These are phyloP conservation scores for Boeremia exigua DNA, from an alignment of 2,329 filamentous ascomycete genomes.

Conservation along the genomic window DNA sequence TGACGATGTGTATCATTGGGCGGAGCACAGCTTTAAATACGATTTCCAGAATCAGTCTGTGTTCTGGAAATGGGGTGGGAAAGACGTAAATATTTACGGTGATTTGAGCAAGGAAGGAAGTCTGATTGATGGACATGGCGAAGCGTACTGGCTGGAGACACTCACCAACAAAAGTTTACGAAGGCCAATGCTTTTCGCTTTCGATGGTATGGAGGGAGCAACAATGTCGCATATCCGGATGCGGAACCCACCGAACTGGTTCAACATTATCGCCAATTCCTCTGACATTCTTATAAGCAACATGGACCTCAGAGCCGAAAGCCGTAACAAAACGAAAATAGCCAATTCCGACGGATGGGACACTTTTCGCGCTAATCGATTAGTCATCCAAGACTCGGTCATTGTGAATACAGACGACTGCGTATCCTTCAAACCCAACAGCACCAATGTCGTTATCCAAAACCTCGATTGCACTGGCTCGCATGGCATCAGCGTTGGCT, in stretches of 20 bases:
- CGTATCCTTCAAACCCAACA: slow-evolving; percentile 71
- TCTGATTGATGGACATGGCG: slow-evolving; percentile 62
- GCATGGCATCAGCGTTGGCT: slow-evolving; percentile 72
- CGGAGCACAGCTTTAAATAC: slow-evolving; percentile 64
- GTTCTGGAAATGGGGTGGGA: slow-evolving; percentile 67
- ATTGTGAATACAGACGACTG: slow-evolving; percentile 64
- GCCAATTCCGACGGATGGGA: slow-evolving; percentile 53
- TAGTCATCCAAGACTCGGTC: slow-evolving; percentile 68
- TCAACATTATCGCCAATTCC: slow-evolving; percentile 57
- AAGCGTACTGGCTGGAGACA: slow-evolving; percentile 51
- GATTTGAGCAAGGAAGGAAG: slow-evolving; percentile 51
- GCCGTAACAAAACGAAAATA: not conserved
- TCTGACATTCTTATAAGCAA: slow-evolving; percentile 48
- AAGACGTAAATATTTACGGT: slow-evolving; percentile 68
- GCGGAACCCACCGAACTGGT: slow-evolving; percentile 17
- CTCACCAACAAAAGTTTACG: slow-evolving; percentile 50
- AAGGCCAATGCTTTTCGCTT: slow-evolving; percentile 55
- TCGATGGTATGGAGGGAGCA: slow-evolving; percentile 10
- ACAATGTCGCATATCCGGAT: slow-evolving; percentile 2
- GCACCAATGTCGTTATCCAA: slow-evolving; percentile 68
- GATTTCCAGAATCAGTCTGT: slow-evolving; percentile 66
- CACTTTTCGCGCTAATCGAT: slow-evolving; percentile 62
- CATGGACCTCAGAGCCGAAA: slow-evolving; percentile 4
- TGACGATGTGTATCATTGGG: slow-evolving; percentile 68
- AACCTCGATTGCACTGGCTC: slow-evolving; percentile 68